Evolutionary conservation across 2,329 filamentous ascomycete genomes (phyloP), one percentile per base, ranked within the genome.

Genomic region (Gremmenia infestans): DNA sequence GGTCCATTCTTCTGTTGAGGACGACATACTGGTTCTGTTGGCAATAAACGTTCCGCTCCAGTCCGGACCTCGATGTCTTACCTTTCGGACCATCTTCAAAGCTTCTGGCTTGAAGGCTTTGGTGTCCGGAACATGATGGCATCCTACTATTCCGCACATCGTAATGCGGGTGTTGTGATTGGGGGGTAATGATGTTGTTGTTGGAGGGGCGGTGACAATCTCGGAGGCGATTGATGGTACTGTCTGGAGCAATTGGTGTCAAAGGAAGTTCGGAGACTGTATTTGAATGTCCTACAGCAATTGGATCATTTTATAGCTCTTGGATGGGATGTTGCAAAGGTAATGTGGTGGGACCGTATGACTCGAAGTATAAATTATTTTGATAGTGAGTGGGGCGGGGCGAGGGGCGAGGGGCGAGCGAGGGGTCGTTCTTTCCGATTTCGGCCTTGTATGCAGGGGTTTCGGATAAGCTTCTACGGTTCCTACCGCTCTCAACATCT

Each of bases 51-150:
- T 97, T 74, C 94, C 94, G 72, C 91, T 96, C 94, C 94, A 99
- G 80, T 99, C 94, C 69, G 94, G 94, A 67, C 94, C 94, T 75
- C 94, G 87, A 77, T 99, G 94, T 68, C 95, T 91, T 71, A 97
- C 96, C 91, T 90, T 88, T 82, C 97, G 97, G 65, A 91, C 86
- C 78, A 97, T 88, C 77, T 88, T 88, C 75, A 97, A 81, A 70
- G 93, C 93, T 61, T 88, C 93, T 51, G 93, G 88, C 85, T 97
- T 97, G 81, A 97, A 97, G 71, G 91, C 92, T 71, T 89, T 86
- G 70, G 97, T 91, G 83, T 97, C 89, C 63, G 93, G 92, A 72
- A 97, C 92, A 78, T 83, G 85, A 60, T 60, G 49, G 46, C 53
- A 58, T 36, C 52, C 51, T 49, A 61, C 56, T 48, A 58, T 56